Evolutionary conservation across 108 stramenopile species (phyloP).

Genomic region (Bacterosira constricta): DNA sequence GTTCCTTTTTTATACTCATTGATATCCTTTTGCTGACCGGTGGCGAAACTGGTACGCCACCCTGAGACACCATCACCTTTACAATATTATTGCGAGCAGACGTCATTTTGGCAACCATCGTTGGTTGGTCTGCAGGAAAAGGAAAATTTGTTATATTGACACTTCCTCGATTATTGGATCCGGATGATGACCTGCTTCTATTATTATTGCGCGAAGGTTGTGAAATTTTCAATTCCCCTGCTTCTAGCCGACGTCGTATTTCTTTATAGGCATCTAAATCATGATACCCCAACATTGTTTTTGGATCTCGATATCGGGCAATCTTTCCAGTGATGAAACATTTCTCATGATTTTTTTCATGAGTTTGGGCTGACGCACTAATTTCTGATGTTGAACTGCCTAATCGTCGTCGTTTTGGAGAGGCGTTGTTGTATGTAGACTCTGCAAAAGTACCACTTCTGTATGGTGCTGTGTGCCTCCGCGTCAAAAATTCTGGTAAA

Average conservation of each 20-base stretch:
- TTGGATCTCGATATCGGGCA: slow-evolving; percentile 77
- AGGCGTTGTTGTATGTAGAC: background rate
- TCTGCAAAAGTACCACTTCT: background rate
- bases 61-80: slow-evolving; percentile 7
- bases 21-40: background rate
- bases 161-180: background rate
- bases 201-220: background rate
- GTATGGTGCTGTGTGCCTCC: slow-evolving; percentile 4
- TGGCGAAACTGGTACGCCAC: slow-evolving; percentile 15
- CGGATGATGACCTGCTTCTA: too few species aligned
- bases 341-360: slow-evolving; percentile 22
- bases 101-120: background rate
- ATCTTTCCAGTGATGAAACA: slow-evolving; percentile 83
- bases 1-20: background rate
- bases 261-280: slow-evolving; percentile 77
- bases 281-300: slow-evolving; percentile 65
- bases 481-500: slow-evolving; percentile 72
- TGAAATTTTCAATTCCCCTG: slow-evolving; percentile 46
- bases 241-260: slow-evolving; percentile 62
- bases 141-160: background rate
- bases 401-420: background rate
- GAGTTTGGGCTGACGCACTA: background rate
- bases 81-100: background rate
- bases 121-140: background rate
- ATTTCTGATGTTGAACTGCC: slow-evolving; percentile 5